phyloP scores from a whole-genome alignment of 345 rosid species.

The Alliaria petiolata region DNA sequence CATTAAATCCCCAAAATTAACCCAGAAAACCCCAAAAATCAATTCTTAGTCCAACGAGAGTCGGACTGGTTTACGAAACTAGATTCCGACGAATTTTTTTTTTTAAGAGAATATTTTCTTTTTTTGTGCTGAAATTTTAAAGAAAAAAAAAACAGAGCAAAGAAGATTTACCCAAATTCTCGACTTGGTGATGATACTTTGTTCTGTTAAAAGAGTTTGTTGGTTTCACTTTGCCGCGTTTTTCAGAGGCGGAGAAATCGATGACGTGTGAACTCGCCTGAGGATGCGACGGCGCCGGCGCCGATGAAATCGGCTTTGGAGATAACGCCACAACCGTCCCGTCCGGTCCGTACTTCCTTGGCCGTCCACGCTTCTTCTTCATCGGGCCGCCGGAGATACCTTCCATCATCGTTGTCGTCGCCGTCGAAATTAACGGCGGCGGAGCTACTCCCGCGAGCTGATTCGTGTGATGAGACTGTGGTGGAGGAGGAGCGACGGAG shows the following conservation, averaged over 20 bases:
- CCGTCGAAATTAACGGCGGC: conserved; percentile 15
- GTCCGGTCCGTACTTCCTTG: conserved; percentile 87
- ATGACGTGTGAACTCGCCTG: conserved; percentile 59
- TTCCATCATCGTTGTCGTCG: conserved; percentile 14
- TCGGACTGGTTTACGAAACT: conserved; percentile 12
- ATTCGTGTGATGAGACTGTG: conserved; percentile 26
- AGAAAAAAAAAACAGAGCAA: neutral
- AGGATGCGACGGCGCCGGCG: conserved; percentile 60
- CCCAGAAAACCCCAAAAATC: neutral
- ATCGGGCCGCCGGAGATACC: conserved; percentile 38
- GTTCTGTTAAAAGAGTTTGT: conserved; percentile 56
- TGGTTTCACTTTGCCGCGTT: conserved; percentile 68
- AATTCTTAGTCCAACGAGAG: neutral
- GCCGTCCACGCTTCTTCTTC: conserved; percentile 96
- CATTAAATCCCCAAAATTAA: neutral
- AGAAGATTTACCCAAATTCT: conserved; percentile 55
- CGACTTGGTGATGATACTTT: conserved; percentile 52
- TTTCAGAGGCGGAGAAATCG: conserved; percentile 74
- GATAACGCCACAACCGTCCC: conserved; percentile 71
- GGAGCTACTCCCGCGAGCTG: conserved; percentile 8
- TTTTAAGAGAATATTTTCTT: neutral
- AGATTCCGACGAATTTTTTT: conserved; percentile 14
- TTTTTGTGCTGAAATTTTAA: neutral
- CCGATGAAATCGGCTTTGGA: conserved; percentile 88
- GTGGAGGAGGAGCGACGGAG: conserved; percentile 39